Evolutionary conservation across 345 rosid genomes (phyloP), one percentile per base, ranked within the genome.

Genomic region (Kandelia obovata): DNA sequence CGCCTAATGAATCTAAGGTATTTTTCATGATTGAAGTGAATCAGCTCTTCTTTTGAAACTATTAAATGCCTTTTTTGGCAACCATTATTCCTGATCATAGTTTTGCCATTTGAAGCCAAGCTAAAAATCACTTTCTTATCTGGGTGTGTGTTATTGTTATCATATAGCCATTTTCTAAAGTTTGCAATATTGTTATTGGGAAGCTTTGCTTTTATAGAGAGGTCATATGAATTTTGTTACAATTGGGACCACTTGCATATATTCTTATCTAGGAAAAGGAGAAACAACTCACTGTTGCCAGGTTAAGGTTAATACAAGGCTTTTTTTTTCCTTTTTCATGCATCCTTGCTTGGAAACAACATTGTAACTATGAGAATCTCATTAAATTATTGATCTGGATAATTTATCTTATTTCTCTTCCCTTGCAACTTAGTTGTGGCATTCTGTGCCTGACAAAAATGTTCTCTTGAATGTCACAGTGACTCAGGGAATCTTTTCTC

Each of bases 401-500:
- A 23, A 10, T 23, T 55, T 9, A 58, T 28, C 35, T 52, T 46
- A 35, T 46, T 37, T 20, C 39, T 57, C 26, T 58, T 66, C 32
- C 70, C 19, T n/a, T 73, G 39, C 49, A 70, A 58, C 65, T 73
- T 46, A n/a, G 11, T 37, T 53, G 62, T 39, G 39, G 62, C 53
- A 25, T 66, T 49, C 30, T 65, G 57, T 62, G 43, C 62, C 56
- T 68, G 30, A 71, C 32, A 43, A 7, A 46, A 35, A 37, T 64
- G 70, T 75, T 51, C 27, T 67, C 26, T 13, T 10, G 4, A 66
- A 58, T n/a, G 68, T 71, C 55, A 66, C 88, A 94, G 98, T 91
- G 74, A 66, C 0, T 10, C 93, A 76, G 80, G 92, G 88, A 69
- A 47, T 89, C 72, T 75, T 28, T 51, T 83, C 96, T 73, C 92